A percentile compares a stretch with the other conserved stretches of the same genome.
Evolutionary conservation across 208 protist species (phyloP).

Genomic region (Crithidia fasciculata): DNA sequence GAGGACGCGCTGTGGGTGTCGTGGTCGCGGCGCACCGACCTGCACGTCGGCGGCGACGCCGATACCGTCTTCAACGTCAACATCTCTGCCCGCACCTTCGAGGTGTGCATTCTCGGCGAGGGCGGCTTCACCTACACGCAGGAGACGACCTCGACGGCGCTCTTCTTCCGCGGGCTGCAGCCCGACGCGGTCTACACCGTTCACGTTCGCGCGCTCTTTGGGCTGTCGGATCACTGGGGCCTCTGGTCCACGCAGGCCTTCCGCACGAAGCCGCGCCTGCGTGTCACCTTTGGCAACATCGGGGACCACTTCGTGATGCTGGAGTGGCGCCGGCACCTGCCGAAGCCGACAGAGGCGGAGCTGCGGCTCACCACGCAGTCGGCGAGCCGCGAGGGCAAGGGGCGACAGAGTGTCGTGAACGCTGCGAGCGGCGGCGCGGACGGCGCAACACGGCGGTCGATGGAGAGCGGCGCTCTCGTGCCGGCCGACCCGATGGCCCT

Average conservation of each 20-base stretch:
- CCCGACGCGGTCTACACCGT: conserved; percentile 89
- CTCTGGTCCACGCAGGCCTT: conserved; percentile 85
- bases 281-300: conserved; percentile 90
- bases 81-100: conserved; percentile 75
- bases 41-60: conserved; percentile 53
- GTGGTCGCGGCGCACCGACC: conserved; percentile 79
- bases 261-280: conserved; percentile 81
- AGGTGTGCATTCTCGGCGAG: conserved; percentile 79
- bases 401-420: not conserved
- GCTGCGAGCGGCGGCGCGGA: not conserved
- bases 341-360: conserved; percentile 39
- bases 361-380: conserved; percentile 11
- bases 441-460: not conserved
- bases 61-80: conserved; percentile 86
- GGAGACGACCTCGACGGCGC: conserved; percentile 69
- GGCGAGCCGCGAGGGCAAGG: not conserved
- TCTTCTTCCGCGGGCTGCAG: conserved; percentile 89
- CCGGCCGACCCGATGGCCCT: conserved; percentile 1
- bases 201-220: conserved; percentile 77
- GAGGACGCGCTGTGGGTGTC: conserved; percentile 90
- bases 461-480: conserved; percentile 12
- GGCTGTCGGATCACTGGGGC: conserved; percentile 83
- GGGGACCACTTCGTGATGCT: conserved; percentile 93
- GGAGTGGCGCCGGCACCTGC: conserved; percentile 89
- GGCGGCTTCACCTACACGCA: conserved; percentile 79